phyloP scores from a whole-genome alignment of 768 basidiomycete genomes.

The Cystobasidium tubakii region DNA sequence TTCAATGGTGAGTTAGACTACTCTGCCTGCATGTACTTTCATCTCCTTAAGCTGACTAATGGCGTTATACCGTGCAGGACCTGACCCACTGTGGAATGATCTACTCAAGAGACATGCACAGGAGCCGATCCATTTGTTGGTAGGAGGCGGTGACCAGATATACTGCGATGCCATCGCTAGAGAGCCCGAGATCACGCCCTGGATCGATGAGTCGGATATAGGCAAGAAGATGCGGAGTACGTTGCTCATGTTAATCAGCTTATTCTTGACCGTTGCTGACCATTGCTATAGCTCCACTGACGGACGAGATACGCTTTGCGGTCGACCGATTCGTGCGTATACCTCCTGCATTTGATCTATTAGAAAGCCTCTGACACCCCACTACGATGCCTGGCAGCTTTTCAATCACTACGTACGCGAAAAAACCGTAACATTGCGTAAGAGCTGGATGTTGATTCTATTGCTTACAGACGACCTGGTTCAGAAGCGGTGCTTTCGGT shows the following conservation, averaged over 20 bases:
- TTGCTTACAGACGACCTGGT: constrained; percentile 42
- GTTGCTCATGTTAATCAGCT: not conserved
- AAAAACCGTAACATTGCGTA: no score
- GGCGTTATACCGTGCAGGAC: constrained; percentile 55
- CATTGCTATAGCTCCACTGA: constrained; percentile 54
- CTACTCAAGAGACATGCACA: constrained; percentile 73
- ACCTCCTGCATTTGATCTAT: not conserved
- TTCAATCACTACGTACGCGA: constrained; percentile 31
- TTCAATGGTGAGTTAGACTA: constrained; percentile 24
- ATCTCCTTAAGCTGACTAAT: constrained; percentile 45
- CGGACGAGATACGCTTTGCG: constrained; percentile 64
- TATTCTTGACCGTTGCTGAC: not conserved
- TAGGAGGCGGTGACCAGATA: constrained; percentile 62
- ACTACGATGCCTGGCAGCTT: not conserved
- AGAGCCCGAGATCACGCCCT: constrained; percentile 82
- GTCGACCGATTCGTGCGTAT: constrained; percentile 26
- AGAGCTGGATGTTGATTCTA: no score
- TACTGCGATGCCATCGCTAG: constrained; percentile 62
- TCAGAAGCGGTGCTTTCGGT: constrained; percentile 46
- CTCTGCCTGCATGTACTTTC: not conserved
- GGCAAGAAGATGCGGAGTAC: constrained; percentile 56
- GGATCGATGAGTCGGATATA: constrained; percentile 62
- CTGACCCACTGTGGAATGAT: constrained; percentile 69
- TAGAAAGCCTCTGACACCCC: not conserved
- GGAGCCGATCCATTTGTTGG: constrained; percentile 78